Conservation (phyloP, 306 rosid genomes). For the Parietaria judaica region DNA sequence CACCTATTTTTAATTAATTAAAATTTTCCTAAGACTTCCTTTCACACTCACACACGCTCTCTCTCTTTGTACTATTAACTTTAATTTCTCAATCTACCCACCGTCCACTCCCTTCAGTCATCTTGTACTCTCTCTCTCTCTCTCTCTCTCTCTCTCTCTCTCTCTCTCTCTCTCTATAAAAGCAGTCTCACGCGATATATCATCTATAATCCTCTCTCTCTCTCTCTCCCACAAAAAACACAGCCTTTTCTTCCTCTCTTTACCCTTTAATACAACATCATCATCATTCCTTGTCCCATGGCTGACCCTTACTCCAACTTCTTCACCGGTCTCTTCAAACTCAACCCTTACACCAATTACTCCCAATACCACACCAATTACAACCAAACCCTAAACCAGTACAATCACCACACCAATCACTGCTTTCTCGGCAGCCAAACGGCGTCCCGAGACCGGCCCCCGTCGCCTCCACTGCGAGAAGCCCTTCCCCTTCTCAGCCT, state of each 20-base stretch:
- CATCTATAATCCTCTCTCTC: conserved; percentile 29
- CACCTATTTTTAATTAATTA: conserved; percentile 1
- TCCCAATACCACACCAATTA: not conserved
- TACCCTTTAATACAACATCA: not conserved
- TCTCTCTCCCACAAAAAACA: conserved; percentile 1
- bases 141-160: conserved; percentile 32
- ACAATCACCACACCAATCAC: not conserved
- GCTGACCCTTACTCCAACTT: conserved; percentile 38
- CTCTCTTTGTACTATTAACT: conserved; percentile 13
- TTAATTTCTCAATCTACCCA: conserved; percentile 33
- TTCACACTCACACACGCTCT: conserved; percentile 1
- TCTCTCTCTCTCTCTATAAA: conserved; percentile 47
- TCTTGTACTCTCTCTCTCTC: conserved; percentile 63
- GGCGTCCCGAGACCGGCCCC: conserved; percentile 19
- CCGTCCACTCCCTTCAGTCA: conserved; percentile 81
- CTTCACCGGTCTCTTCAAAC: conserved; percentile 36
- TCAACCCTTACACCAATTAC: conserved; percentile 24
- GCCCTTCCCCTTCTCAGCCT: conserved; percentile 69
- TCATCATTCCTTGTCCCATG: conserved; percentile 18
- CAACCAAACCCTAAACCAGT: not conserved
- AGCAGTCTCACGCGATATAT: conserved; percentile 13
- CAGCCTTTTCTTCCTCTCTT: conserved; percentile 11
- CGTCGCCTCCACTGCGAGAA: conserved; percentile 78
- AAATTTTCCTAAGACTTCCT: not conserved
- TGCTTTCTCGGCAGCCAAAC: conserved; percentile 17